Percentiles rank a stretch among this genome's conserved stretches.
phyloP scores from a whole-genome alignment of 2,329 filamentous ascomycete species.

The Alternaria ventricosa region DNA sequence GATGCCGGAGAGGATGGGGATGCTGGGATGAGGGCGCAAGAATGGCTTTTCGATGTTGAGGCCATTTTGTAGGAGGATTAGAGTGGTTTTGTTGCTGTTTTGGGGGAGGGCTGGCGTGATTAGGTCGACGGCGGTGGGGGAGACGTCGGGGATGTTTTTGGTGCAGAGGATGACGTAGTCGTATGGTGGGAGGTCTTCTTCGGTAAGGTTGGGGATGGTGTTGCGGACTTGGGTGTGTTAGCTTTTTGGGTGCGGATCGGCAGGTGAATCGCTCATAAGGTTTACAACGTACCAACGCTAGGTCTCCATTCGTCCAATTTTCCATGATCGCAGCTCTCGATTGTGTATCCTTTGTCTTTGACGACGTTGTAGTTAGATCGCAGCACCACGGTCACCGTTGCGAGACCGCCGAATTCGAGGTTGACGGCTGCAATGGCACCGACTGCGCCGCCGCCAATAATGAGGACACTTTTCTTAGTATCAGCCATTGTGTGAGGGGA shows the following conservation, averaged over 20 bases:
- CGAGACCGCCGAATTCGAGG: slow-evolving; percentile 58
- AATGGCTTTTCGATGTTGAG: slow-evolving; percentile 68
- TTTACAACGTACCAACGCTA: slow-evolving; percentile 43
- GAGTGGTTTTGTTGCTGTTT: slow-evolving; percentile 55
- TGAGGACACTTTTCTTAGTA: slow-evolving; percentile 51
- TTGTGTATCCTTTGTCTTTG: slow-evolving; percentile 57
- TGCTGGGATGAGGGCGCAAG: slow-evolving; percentile 57
- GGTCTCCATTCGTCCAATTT: slow-evolving; percentile 58
- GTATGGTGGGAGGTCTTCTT: slow-evolving; percentile 49
- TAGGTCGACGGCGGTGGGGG: slow-evolving; percentile 57
- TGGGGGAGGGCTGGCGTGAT: slow-evolving; percentile 61
- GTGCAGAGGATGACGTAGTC: slow-evolving; percentile 65
- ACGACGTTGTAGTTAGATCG: slow-evolving; percentile 64
- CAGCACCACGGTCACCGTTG: slow-evolving; percentile 62
- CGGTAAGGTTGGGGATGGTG: slow-evolving; percentile 55
- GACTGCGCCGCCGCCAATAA: slow-evolving; percentile 63
- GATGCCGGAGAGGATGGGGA: slow-evolving; percentile 61
- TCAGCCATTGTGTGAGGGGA: slow-evolving; percentile 30
- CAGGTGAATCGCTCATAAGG: not conserved
- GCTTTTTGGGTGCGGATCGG: not conserved
- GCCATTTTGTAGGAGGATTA: slow-evolving; percentile 68
- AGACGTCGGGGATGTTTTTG: slow-evolving; percentile 64
- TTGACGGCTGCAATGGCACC: slow-evolving; percentile 64
- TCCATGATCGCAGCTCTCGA: slow-evolving; percentile 64
- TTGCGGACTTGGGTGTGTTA: slow-evolving; percentile 51